Evolutionary conservation across 257 asterid genomes (phyloP).

Genomic region (Catharanthus roseus): DNA sequence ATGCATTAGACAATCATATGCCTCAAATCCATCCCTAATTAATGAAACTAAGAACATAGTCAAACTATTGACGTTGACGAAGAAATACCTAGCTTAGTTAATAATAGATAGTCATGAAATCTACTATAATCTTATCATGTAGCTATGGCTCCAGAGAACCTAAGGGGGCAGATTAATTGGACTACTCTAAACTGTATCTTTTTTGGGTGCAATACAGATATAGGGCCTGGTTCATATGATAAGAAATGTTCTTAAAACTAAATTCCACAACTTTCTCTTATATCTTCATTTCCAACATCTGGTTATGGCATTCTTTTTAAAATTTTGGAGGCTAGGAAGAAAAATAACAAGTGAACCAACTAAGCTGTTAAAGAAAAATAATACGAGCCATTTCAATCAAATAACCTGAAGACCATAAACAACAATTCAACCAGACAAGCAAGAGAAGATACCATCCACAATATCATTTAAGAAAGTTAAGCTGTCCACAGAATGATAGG

Average conservation of each 20-base stretch:
- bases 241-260: not conserved
- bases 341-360: not conserved
- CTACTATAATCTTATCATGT: not conserved
- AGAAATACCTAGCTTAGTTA: not conserved
- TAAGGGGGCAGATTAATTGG: too few relatives aligned
- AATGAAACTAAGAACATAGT: not conserved
- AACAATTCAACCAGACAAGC: constrained; percentile 1
- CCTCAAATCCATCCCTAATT: not conserved
- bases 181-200: not conserved
- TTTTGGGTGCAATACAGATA: not conserved
- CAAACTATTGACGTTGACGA: not conserved
- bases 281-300: not conserved
- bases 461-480: constrained; percentile 33
- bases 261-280: not conserved
- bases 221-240: not conserved
- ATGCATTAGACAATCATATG: not conserved
- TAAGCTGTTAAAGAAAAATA: not conserved
- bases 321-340: not conserved
- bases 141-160: not conserved
- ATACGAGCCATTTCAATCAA: not conserved
- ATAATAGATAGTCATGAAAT: not conserved
- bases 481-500: constrained; percentile 32
- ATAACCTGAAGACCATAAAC: not conserved
- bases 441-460: constrained; percentile 41
- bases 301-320: not conserved